Conservation (phyloP, 805 yeast genomes). For the Clavispora santaluciae region DNA sequence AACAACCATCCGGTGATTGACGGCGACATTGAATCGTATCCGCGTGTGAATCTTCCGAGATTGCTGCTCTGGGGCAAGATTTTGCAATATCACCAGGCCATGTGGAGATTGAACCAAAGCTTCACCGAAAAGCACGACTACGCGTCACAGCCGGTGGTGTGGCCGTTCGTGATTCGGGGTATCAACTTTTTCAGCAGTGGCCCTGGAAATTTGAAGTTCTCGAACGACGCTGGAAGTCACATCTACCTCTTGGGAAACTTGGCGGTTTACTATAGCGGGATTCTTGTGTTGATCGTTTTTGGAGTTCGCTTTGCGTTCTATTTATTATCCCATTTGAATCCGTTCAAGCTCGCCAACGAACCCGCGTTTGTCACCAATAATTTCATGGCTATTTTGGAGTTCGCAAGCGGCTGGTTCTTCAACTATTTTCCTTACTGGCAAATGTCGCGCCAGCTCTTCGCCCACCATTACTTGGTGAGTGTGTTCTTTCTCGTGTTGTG, state of each 20-base stretch:
- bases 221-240: constrained; percentile 23
- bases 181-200: constrained; percentile 49
- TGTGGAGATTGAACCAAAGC: constrained; percentile 47
- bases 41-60: constrained; percentile 21
- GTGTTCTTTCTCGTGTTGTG: constrained; percentile 45
- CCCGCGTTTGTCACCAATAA: constrained; percentile 9
- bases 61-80: constrained; percentile 48
- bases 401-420: constrained; percentile 51
- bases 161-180: constrained; percentile 63
- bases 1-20: constrained; percentile 51
- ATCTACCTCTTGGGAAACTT: constrained; percentile 65
- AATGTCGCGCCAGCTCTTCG: constrained; percentile 34
- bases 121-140: constrained; percentile 45
- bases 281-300: constrained; percentile 28
- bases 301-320: constrained; percentile 16
- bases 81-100: constrained; percentile 50
- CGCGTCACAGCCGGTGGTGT: constrained; percentile 41
- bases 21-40: constrained; percentile 14
- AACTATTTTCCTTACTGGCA: constrained; percentile 55
- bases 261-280: constrained; percentile 48
- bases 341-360: constrained; percentile 20
- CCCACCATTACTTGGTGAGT: constrained; percentile 48
- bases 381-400: constrained; percentile 28
- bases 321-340: constrained; percentile 25
- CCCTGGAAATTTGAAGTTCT: constrained; percentile 20